A percentile compares a stretch with the other conserved stretches of the same genome.
phyloP scores from a whole-genome alignment of 139 green algal species.

The Micromonas commoda region DNA sequence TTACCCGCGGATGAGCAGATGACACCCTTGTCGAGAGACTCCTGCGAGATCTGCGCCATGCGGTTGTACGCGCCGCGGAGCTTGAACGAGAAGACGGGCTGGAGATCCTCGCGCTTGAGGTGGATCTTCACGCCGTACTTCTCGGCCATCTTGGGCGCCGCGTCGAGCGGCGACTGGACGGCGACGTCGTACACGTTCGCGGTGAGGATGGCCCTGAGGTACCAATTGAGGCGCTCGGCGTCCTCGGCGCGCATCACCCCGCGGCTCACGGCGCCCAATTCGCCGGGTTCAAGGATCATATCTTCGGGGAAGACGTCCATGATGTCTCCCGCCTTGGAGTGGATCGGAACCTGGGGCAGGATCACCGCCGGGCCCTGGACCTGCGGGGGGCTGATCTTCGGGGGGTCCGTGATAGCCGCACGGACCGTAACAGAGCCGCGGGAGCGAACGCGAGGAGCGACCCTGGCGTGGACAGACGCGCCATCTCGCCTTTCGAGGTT shows the following conservation, averaged over 20 bases:
- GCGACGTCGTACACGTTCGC: constrained; percentile 94
- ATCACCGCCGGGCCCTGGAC: not conserved
- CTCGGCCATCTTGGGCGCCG: constrained; percentile 67
- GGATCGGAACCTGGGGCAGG: not conserved
- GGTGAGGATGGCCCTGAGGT: constrained; percentile 83
- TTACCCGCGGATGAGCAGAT: constrained; percentile 91
- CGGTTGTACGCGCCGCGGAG: constrained; percentile 85
- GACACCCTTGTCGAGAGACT: constrained; percentile 68
- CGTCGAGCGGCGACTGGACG: constrained; percentile 75
- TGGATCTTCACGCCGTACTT: constrained; percentile 55
- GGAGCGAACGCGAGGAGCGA: too few species aligned
- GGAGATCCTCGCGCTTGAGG: constrained; percentile 94
- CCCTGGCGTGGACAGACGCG: too few species aligned
- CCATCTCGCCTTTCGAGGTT: too few species aligned
- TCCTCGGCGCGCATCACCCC: not conserved
- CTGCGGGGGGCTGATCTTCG: too few species aligned
- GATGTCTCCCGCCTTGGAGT: not conserved
- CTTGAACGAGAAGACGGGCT: constrained; percentile 94
- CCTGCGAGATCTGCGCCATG: constrained; percentile 70
- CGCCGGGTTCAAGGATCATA: not conserved
- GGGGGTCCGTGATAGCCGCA: too few species aligned
- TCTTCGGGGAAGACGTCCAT: constrained; percentile 2
- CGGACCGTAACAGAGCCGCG: too few species aligned
- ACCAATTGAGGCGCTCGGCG: constrained; percentile 36
- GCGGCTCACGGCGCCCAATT: not conserved